Evolutionary conservation across 108 stramenopile species (phyloP).

Genomic region (Skeletonema grethae): DNA sequence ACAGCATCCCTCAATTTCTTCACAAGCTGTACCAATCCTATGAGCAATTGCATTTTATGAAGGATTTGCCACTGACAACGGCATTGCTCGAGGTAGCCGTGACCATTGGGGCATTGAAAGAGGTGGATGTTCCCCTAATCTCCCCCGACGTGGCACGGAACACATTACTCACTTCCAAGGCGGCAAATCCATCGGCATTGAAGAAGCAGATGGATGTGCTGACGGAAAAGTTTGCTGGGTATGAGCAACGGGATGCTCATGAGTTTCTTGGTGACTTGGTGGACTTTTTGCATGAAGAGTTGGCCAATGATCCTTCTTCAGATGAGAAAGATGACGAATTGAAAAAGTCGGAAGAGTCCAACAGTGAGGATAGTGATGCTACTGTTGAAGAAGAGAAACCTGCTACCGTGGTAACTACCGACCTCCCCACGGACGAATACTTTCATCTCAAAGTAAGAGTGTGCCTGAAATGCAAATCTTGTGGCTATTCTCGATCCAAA

Average conservation of each 20-base stretch:
- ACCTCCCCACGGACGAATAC: constrained; percentile 65
- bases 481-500: constrained; percentile 71
- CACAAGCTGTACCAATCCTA: constrained; percentile 34
- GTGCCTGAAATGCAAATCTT: constrained; percentile 71
- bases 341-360: neutral
- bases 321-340: constrained; percentile 15
- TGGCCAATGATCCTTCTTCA: constrained; percentile 30
- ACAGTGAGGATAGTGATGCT: neutral
- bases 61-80: constrained; percentile 42
- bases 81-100: constrained; percentile 43
- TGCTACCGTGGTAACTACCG: neutral
- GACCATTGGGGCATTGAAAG: constrained; percentile 33
- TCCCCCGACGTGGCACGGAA: constrained; percentile 13
- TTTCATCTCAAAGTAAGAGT: constrained; percentile 74
- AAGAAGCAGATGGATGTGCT: constrained; percentile 68
- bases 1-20: constrained; percentile 49
- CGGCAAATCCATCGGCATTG: constrained; percentile 49
- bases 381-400: neutral
- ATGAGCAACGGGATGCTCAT: constrained; percentile 83
- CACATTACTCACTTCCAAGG: constrained; percentile 12
- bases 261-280: constrained; percentile 74
- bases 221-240: constrained; percentile 65
- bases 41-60: neutral
- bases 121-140: constrained; percentile 19
- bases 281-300: constrained; percentile 76